Evolutionary conservation across 2,329 filamentous ascomycete species (phyloP), one percentile per base, ranked within the genome.

Genomic region (Alternaria triticimaculans): DNA sequence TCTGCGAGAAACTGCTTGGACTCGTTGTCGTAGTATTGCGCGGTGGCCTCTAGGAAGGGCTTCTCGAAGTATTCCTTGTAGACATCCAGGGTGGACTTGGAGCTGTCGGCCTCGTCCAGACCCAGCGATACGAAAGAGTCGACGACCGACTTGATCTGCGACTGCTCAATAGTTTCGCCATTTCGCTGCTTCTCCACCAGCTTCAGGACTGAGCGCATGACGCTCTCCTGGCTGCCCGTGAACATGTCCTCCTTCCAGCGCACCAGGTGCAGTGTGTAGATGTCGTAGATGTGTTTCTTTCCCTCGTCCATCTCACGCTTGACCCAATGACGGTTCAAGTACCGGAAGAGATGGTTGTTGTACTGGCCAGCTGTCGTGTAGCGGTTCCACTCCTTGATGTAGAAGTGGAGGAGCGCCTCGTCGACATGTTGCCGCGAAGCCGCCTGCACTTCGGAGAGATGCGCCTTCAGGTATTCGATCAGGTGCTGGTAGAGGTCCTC

Each of bases 291-390:
- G 75, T 95, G 92, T 84, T 98, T 97, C 84, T 99, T 98, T 33
- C 96, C 96, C 80, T 99, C 96, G 68, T 99, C 96, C 83, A 99
- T 97, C 82, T 99, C 96, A 28, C 96, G 88, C 86, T 97, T 99
- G 2, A 99, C 96, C 96, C 96, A 99, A 82, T 99, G 96, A 28
- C 96, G 89, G 78, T 99, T 99, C 25, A 99, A 88, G 78, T 99
- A 99, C 58, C 91, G 87, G 85, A 99, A 99, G 8, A 99, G 84
- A 78, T 99, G 95, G 81, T 99, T 96, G 79, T 97, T 96, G 82
- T 97, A 99, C 81, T 96, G 97, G 63, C 94, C 96, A 1, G 96
- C 95, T 14, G 92, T 93, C 2, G 96, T 99, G 82, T 97, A 99
- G 65, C 96, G 89, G 70, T 91, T 90, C 96, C 96, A 99, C 85